Evolutionary conservation across 768 basidiomycete genomes (phyloP).

Genomic region (Pleurotus pulmonarius): DNA sequence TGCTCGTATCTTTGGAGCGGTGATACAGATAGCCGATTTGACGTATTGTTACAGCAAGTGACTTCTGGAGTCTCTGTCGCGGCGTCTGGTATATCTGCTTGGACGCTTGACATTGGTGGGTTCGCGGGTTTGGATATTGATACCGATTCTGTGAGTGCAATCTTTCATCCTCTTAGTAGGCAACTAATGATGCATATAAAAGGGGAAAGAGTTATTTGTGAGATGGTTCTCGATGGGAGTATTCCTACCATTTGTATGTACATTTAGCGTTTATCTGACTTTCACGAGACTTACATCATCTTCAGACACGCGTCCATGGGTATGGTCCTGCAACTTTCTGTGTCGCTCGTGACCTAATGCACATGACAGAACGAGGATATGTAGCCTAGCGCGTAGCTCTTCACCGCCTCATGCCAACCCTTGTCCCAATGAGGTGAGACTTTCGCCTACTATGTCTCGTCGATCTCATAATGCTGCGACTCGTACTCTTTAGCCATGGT

Average conservation of each 20-base stretch:
- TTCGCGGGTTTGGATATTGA: conserved; percentile 28
- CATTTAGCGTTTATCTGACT: not conserved
- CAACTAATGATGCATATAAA: conserved; percentile 4
- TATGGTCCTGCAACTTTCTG: conserved; percentile 7
- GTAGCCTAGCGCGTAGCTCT: conserved; percentile 20
- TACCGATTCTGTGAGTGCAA: conserved; percentile 18
- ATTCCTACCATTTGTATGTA: conserved; percentile 30
- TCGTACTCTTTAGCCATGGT: conserved; percentile 21
- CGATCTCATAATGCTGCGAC: not conserved
- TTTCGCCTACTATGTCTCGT: not conserved
- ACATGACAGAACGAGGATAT: conserved; percentile 19
- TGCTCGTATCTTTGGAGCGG: conserved; percentile 35
- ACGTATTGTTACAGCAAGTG: conserved; percentile 30
- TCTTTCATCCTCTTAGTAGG: not conserved
- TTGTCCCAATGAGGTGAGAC: conserved; percentile 27
- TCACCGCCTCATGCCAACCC: conserved; percentile 24
- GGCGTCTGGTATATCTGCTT: conserved; percentile 31
- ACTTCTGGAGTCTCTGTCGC: conserved; percentile 29
- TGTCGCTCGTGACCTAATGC: not conserved
- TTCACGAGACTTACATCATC: not conserved
- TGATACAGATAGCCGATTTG: conserved; percentile 28
- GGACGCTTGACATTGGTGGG: conserved; percentile 35
- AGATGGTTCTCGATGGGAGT: conserved; percentile 32
- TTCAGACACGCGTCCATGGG: conserved; percentile 28
- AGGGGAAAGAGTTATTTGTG: conserved; percentile 30